Conservation (phyloP, 116 monocot genomes). For the Cymodocea nodosa region DNA sequence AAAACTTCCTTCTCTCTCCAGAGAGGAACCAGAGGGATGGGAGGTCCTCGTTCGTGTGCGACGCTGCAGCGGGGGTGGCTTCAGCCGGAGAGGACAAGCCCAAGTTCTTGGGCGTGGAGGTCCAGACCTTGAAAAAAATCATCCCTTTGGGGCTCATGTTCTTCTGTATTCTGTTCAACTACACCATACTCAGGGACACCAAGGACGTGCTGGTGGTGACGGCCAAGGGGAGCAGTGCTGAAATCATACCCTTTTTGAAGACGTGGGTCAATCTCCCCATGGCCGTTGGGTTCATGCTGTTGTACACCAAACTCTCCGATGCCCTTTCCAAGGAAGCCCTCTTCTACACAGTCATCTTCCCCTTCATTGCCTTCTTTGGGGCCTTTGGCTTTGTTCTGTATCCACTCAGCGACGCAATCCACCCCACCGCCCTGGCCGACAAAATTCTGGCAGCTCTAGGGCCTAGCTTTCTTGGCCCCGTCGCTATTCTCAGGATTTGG, state of each 20-base stretch:
- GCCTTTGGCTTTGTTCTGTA: constrained; percentile 66
- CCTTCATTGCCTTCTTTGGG: constrained; percentile 81
- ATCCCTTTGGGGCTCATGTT: constrained; percentile 84
- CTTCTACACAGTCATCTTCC: constrained; percentile 71
- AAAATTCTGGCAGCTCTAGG: constrained; percentile 53
- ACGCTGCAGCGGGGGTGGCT: not conserved
- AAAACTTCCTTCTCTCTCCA: constrained; percentile 14
- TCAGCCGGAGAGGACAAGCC: constrained; percentile 1
- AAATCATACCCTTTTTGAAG: constrained; percentile 91
- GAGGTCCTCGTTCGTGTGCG: not conserved
- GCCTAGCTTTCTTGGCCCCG: constrained; percentile 73
- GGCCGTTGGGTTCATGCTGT: constrained; percentile 86
- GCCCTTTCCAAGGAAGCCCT: constrained; percentile 82
- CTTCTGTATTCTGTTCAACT: constrained; percentile 94
- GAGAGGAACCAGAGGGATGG: not conserved
- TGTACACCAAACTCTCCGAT: constrained; percentile 82
- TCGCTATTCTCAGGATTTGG: constrained; percentile 86
- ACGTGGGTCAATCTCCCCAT: constrained; percentile 92
- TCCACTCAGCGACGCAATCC: constrained; percentile 51
- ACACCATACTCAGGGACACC: constrained; percentile 78
- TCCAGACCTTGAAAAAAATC: constrained; percentile 66
- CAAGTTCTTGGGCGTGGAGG: constrained; percentile 62
- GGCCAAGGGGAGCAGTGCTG: constrained; percentile 85
- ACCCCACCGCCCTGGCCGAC: constrained; percentile 71
- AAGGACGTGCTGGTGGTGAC: constrained; percentile 91